Conservation (phyloP, 306 rosid species). For the Malus sylvestris region DNA sequence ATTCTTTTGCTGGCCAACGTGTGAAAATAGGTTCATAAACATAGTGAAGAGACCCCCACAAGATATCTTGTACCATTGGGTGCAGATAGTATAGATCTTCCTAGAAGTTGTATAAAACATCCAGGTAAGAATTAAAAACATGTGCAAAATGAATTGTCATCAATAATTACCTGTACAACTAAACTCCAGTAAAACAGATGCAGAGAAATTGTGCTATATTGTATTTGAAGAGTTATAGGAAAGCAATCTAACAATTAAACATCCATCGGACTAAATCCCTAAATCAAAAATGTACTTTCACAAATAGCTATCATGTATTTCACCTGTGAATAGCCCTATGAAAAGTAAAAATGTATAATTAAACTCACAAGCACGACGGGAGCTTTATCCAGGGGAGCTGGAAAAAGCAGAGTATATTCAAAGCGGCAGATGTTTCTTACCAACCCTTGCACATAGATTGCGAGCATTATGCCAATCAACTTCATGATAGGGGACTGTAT, state of each 20-base stretch:
- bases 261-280: background rate
- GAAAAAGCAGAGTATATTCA: background rate
- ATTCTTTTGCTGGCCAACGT: slow-evolving; percentile 68
- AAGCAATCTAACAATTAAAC: background rate
- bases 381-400: background rate
- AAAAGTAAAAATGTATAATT: background rate
- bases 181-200: background rate
- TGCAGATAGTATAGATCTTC: slow-evolving; percentile 91
- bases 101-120: slow-evolving; percentile 27
- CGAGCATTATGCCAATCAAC: slow-evolving; percentile 75
- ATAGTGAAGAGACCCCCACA: slow-evolving; percentile 69
- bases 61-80: slow-evolving; percentile 70
- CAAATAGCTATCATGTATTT: background rate
- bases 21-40: slow-evolving; percentile 57
- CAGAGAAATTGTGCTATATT: background rate
- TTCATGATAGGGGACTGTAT: slow-evolving; percentile 54
- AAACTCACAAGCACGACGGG: background rate
- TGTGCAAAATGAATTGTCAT: background rate
- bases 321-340: background rate
- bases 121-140: slow-evolving; percentile 2
- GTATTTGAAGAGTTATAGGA: background rate
- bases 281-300: background rate
- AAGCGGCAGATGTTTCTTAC: slow-evolving; percentile 11
- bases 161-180: background rate
- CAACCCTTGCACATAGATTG: slow-evolving; percentile 71